A percentile compares a stretch with the other conserved stretches of the same genome.
Evolutionary conservation across 352 stramenopile genomes (phyloP).

Genomic region (Globisporangium paddicum): DNA sequence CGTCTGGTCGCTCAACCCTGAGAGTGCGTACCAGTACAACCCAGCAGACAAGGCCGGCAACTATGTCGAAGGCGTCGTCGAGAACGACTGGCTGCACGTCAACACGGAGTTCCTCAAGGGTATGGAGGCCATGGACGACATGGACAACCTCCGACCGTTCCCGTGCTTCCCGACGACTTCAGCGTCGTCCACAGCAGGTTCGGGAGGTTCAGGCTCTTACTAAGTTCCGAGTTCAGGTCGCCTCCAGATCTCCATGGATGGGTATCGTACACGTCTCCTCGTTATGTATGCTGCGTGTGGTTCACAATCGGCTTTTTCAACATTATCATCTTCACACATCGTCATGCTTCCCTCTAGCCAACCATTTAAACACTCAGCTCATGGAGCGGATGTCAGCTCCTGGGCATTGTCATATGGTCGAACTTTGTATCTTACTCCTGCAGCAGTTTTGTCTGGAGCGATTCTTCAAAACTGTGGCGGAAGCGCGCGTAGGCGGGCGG

Average conservation of each 20-base stretch:
- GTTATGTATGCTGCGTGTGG: not conserved
- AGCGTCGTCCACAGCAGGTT: not conserved
- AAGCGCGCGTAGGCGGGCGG: conserved; percentile 54
- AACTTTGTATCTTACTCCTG: conserved; percentile 16
- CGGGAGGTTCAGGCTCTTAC: not conserved
- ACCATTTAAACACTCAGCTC: not conserved
- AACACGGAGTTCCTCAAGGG: conserved; percentile 23
- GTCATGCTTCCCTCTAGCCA: not conserved
- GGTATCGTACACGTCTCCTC: not conserved
- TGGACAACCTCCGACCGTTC: conserved; percentile 25
- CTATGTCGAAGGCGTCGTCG: conserved; percentile 22
- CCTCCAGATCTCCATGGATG: not conserved
- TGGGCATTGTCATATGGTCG: too few species aligned
- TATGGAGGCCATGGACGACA: conserved; percentile 25
- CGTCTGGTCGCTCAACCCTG: conserved; percentile 32
- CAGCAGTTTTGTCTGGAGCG: conserved; percentile 62
- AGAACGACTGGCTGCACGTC: conserved; percentile 19
- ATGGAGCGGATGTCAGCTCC: not conserved
- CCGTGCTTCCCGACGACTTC: conserved; percentile 26
- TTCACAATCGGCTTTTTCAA: conserved; percentile 2
- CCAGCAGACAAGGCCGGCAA: conserved; percentile 21
- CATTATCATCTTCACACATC: not conserved
- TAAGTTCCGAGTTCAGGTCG: not conserved
- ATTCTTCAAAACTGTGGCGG: conserved; percentile 61
- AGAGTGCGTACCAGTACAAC: conserved; percentile 39